Evolutionary conservation across 1,284 basidiomycete genomes (phyloP).

Genomic region (Stygiomarasmius scandens): DNA sequence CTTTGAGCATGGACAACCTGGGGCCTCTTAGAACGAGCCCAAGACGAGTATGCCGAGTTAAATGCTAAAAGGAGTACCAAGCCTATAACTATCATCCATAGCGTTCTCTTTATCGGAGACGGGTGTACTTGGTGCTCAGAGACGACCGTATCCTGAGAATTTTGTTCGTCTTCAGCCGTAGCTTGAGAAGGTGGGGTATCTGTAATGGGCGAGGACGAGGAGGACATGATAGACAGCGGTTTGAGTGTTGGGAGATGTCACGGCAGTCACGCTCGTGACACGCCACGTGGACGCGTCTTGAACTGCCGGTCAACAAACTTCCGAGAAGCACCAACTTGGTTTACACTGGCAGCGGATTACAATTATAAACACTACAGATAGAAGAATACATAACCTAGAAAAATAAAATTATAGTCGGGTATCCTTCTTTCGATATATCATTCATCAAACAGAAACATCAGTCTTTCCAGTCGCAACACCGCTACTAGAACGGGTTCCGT

Average conservation of each 20-base stretch:
- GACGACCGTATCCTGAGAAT: not conserved
- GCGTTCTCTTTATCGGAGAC: conserved; percentile 48
- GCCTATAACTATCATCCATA: conserved; percentile 44
- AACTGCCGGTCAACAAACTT: too few relatives aligned
- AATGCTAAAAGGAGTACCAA: conserved; percentile 48
- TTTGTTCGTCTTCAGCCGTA: not conserved
- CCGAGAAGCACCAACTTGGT: too few relatives aligned
- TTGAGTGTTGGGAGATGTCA: too few relatives aligned
- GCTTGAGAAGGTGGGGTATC: not conserved
- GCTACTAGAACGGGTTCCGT: not conserved
- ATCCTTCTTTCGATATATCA: too few relatives aligned
- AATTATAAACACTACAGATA: too few relatives aligned
- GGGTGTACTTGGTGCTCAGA: conserved; percentile 23
- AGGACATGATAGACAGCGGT: not conserved
- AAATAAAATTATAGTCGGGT: too few relatives aligned
- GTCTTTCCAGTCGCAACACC: not conserved
- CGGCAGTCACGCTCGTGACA: too few relatives aligned
- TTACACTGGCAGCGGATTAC: too few relatives aligned
- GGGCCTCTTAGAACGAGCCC: conserved; percentile 27
- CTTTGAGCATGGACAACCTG: conserved; percentile 51
- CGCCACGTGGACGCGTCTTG: too few relatives aligned
- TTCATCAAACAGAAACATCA: not conserved
- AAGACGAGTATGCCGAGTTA: conserved; percentile 30
- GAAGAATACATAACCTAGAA: too few relatives aligned
- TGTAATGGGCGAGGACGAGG: not conserved